Evolutionary conservation across 345 rosid genomes (phyloP).

Genomic region (Gossypium raimondii): DNA sequence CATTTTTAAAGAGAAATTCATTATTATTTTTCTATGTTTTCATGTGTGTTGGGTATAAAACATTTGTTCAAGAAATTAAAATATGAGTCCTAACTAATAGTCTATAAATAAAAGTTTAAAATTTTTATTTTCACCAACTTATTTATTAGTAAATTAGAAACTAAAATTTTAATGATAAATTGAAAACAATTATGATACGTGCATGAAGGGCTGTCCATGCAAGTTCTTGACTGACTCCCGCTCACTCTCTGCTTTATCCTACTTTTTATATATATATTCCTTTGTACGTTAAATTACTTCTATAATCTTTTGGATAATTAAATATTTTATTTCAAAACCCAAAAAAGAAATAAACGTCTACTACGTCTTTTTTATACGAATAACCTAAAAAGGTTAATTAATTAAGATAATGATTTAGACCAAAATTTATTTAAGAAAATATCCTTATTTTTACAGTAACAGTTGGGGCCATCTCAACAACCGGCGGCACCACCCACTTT

Average conservation of each 20-base stretch:
- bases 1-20: no score
- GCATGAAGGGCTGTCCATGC: neutral
- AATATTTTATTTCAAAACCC: neutral
- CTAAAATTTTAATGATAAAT: neutral
- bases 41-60: neutral
- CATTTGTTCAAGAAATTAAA: neutral
- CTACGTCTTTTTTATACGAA: neutral
- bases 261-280: neutral
- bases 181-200: neutral
- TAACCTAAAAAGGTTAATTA: no score
- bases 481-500: no score
- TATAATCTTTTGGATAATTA: neutral
- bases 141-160: neutral
- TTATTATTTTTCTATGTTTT: neutral
- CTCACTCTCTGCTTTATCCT: neutral
- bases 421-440: no score
- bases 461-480: accelerated
- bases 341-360: neutral
- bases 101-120: neutral
- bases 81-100: neutral
- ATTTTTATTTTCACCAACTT: neutral
- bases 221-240: slow-evolving; percentile 1
- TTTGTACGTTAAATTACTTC: neutral
- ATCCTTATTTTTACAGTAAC: no score
- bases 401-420: no score